phyloP scores from a whole-genome alignment of 805 yeast genomes.

The Cyberlindnera meyerae region DNA sequence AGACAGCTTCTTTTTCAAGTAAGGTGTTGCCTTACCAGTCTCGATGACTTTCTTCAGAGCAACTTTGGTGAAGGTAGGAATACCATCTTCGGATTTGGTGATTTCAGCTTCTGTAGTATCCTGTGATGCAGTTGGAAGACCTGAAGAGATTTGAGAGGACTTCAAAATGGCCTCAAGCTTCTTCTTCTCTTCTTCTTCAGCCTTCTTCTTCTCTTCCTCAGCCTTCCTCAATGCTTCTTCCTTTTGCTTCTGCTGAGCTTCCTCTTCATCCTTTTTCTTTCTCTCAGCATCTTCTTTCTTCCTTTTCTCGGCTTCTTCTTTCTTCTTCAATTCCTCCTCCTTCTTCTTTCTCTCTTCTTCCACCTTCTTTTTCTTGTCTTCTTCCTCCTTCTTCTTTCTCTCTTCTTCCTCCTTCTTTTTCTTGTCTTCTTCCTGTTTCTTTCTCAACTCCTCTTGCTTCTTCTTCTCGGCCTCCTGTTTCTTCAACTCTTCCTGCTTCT shows the following conservation, averaged over 20 bases:
- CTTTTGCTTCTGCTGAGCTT: slow-evolving; percentile 16
- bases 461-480: too few relatives aligned
- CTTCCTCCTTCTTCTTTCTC: slow-evolving; percentile 14
- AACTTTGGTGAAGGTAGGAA: too few relatives aligned
- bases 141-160: too few relatives aligned
- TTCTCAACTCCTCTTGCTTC: too few relatives aligned
- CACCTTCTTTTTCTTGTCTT: too few relatives aligned
- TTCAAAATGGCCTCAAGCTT: not conserved
- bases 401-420: slow-evolving; percentile 11
- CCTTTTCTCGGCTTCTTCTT: slow-evolving; percentile 9
- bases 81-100: too few relatives aligned
- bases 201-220: slow-evolving; percentile 11
- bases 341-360: too few relatives aligned
- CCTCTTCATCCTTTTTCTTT: slow-evolving; percentile 10
- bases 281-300: slow-evolving; percentile 10
- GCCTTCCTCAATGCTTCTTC: slow-evolving; percentile 11
- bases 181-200: slow-evolving; percentile 8
- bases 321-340: slow-evolving; percentile 15
- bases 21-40: too few relatives aligned
- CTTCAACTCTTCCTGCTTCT: not conserved
- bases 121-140: too few relatives aligned
- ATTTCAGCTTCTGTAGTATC: too few relatives aligned
- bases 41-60: too few relatives aligned
- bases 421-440: not conserved
- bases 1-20: too few relatives aligned